Conservation (phyloP, 2,329 filamentous ascomycete species). For the Monilinia vaccinii-corymbosi region DNA sequence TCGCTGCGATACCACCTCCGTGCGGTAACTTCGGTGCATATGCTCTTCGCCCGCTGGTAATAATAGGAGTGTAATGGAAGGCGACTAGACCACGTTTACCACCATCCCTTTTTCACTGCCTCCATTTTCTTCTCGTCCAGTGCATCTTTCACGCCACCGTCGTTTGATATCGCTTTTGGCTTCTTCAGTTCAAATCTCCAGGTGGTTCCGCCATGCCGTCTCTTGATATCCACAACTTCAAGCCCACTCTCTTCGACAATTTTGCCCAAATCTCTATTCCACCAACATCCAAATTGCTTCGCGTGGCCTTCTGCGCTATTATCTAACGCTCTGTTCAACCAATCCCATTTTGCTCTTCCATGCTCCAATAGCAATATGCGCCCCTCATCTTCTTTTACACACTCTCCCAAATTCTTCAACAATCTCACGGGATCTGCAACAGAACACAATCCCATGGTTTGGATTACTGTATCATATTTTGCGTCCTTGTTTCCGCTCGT, state of each 20-base stretch:
- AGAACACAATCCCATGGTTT: slow-evolving; percentile 57
- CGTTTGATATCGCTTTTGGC: slow-evolving; percentile 11
- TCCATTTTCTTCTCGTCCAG: neutral
- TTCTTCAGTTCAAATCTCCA: slow-evolving; percentile 46
- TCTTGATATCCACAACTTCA: slow-evolving; percentile 44
- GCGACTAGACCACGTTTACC: neutral
- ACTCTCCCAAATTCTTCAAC: slow-evolving; percentile 43
- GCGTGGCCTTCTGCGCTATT: slow-evolving; percentile 46
- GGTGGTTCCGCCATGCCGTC: slow-evolving; percentile 48
- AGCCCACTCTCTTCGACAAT: slow-evolving; percentile 48
- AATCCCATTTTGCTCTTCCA: slow-evolving; percentile 45
- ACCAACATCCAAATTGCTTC: slow-evolving; percentile 56
- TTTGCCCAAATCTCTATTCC: slow-evolving; percentile 53
- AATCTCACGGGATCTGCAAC: slow-evolving; percentile 47
- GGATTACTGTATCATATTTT: slow-evolving; percentile 52
- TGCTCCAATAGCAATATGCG: slow-evolving; percentile 55
- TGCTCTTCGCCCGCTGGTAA: neutral
- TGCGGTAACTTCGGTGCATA: neutral
- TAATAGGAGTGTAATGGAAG: neutral
- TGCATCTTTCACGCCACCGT: neutral
- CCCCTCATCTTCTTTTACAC: slow-evolving; percentile 44
- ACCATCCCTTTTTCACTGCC: neutral
- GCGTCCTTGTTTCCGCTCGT: slow-evolving; percentile 16
- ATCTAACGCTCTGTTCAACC: slow-evolving; percentile 49
- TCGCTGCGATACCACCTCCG: neutral